phyloP scores from a whole-genome alignment of 2,329 filamentous ascomycete genomes.

The Penicillium sp. region DNA sequence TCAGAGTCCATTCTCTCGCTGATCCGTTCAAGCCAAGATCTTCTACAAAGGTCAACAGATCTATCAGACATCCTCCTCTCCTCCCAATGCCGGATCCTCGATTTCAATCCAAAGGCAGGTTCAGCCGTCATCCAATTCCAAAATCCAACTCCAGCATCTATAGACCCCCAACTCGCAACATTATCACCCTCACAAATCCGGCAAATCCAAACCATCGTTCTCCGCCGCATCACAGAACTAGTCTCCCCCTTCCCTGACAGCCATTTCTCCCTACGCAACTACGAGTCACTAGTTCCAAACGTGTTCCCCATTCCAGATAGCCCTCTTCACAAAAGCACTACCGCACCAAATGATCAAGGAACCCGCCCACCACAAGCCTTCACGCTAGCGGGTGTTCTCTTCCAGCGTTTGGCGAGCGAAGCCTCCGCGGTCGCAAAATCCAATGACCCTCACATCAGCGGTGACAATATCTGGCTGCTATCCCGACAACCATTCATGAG shows the following conservation, averaged over 20 bases:
- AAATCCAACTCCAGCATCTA: slow-evolving; percentile 5
- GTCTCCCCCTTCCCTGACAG: slow-evolving; percentile 48
- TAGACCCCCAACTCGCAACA: slow-evolving; percentile 12
- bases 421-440: background rate
- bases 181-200: slow-evolving; percentile 10
- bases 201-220: slow-evolving; percentile 43
- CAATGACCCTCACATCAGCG: background rate
- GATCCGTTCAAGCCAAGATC: slow-evolving; percentile 52
- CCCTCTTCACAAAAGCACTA: background rate
- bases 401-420: slow-evolving; percentile 39
- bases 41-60: slow-evolving; percentile 47
- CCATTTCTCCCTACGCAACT: slow-evolving; percentile 44
- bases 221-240: slow-evolving; percentile 51
- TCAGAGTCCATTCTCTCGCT: slow-evolving; percentile 64
- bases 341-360: background rate
- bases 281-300: slow-evolving; percentile 40
- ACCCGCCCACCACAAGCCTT: slow-evolving; percentile 43
- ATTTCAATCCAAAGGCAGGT: slow-evolving; percentile 37
- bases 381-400: slow-evolving; percentile 51
- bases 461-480: slow-evolving; percentile 37
- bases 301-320: slow-evolving; percentile 40
- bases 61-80: slow-evolving; percentile 57
- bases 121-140: slow-evolving; percentile 35
- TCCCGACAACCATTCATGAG: slow-evolving; percentile 40
- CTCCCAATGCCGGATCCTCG: slow-evolving; percentile 28